Evolutionary conservation across 1,284 basidiomycete species (phyloP).

Genomic region (Apiotrichum veenhuisii): DNA sequence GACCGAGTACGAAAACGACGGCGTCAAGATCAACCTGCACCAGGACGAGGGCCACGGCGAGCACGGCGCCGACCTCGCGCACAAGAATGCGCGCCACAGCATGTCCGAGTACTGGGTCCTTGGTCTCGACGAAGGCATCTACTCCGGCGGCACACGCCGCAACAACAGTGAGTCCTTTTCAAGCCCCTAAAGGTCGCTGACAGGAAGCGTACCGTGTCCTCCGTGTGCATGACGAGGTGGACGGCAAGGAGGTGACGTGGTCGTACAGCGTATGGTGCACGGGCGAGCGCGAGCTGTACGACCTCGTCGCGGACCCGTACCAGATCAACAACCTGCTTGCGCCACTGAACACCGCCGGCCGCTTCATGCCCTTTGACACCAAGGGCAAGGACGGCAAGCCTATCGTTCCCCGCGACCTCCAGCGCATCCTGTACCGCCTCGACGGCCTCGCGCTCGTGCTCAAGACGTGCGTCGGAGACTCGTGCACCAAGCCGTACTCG

Average conservation of each 20-base stretch:
- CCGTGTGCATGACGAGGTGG: slow-evolving; percentile 27
- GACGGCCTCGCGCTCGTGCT: slow-evolving; percentile 41
- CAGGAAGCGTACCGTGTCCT: slow-evolving; percentile 33
- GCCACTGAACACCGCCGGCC: slow-evolving; percentile 19
- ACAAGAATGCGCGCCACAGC: slow-evolving; percentile 22
- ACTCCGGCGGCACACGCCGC: slow-evolving; percentile 10
- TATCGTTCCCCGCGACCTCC: background rate
- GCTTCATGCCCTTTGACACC: slow-evolving; percentile 17
- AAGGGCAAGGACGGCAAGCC: background rate
- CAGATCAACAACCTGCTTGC: slow-evolving; percentile 35
- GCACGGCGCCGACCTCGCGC: background rate
- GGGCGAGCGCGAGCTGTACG: slow-evolving; percentile 43
- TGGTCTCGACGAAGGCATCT: slow-evolving; percentile 34
- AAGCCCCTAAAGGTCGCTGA: background rate
- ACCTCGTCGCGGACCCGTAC: slow-evolving; percentile 33
- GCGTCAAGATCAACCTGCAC: slow-evolving; percentile 29
- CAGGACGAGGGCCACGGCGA: too few species aligned
- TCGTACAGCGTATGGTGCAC: slow-evolving; percentile 44
- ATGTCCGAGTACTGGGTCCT: slow-evolving; percentile 40
- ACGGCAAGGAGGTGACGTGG: slow-evolving; percentile 12
- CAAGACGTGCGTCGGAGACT: slow-evolving; percentile 35
- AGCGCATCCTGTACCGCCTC: slow-evolving; percentile 25
- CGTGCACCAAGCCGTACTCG: slow-evolving; percentile 31
- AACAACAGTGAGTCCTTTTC: slow-evolving; percentile 25
- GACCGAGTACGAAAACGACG: slow-evolving; percentile 34